Base-by-base conservation (phyloP, 129 eudicot genomes). In the Kitagawia praeruptora region DNA sequence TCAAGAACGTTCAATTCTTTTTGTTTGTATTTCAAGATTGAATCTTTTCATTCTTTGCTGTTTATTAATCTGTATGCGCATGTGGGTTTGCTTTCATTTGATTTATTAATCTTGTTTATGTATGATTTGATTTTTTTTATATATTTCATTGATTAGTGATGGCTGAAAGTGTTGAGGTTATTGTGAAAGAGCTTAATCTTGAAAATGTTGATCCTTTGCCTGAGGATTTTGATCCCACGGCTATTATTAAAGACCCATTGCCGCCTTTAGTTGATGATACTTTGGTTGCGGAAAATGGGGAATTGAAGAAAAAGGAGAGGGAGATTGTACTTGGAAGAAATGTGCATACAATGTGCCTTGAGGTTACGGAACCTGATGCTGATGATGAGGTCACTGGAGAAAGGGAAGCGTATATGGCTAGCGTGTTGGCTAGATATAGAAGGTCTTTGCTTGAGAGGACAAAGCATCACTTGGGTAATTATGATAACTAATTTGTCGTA, bases 351-450 rank as follows among this genome's bases (percentile, higher is more conserved):
- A 34, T 77, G 66, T 83, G 89, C 84, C 75, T 85, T 27, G 91
- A 81, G 77, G 85, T 89, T 27, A 89, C 93, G 58, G 93, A 89
- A 85, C 93, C 91, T 1, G 93, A 89, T 47, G 87, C 79, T 13
- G 90, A 89, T 66, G 91, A 89, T 47, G 93, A 89, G 3, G 82
- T 84, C 5, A 89, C 93, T 3, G 93, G 93, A 0, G 93, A 89
- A 66, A 87, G 88, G 77, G 93, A 89, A 34, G 93, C 89, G 40
- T 64, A 81, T 67, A 89, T 89, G 93, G 93, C 93, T 49, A 67
- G 89, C 53, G 88, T 89, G 3, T 66, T 89, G 82, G 93, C 93
- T 19, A 72, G 93, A 25, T 89, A 89, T 75, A 74, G 91, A n/a
- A 88, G 85, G 54, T 72, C 87, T 25, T 83, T 89, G 31, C 4